Conservation (phyloP, 2,329 filamentous ascomycete species). For the Fusarium camptoceras region DNA sequence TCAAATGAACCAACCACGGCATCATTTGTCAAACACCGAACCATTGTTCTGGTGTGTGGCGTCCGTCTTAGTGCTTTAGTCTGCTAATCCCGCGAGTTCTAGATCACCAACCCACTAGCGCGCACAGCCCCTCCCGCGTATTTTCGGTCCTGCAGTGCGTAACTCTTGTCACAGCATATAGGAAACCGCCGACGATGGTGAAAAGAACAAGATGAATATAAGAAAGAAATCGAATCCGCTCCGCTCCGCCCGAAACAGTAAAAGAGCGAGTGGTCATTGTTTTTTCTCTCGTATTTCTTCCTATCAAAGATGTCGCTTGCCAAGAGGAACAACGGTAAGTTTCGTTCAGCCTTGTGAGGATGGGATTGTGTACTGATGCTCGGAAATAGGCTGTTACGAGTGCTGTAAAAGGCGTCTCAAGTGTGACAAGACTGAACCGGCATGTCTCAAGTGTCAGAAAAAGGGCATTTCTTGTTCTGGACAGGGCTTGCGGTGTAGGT, state of each 20-base stretch:
- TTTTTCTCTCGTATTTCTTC: neutral
- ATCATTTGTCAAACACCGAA: neutral
- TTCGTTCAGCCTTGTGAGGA: neutral
- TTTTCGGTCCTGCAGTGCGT: neutral
- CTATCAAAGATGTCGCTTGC: constrained; percentile 44
- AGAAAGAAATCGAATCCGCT: neutral
- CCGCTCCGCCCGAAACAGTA: neutral
- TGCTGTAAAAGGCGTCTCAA: constrained; percentile 54
- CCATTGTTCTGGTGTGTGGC: neutral
- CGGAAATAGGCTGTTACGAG: constrained; percentile 51
- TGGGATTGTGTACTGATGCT: neutral
- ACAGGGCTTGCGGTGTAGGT: constrained; percentile 52
- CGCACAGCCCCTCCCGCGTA: neutral
- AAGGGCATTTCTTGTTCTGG: constrained; percentile 55
- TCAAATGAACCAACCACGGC: neutral
- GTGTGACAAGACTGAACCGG: constrained; percentile 55
- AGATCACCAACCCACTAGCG: neutral
- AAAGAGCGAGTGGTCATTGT: neutral
- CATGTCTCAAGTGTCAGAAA: constrained; percentile 55
- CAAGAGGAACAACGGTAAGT: constrained; percentile 45
- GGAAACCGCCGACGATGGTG: neutral
- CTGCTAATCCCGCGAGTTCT: neutral
- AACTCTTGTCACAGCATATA: neutral
- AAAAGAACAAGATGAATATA: neutral
- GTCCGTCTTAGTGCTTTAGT: neutral